Conservation (phyloP, 441 rosid genomes). For the Pelargonium cotyledonis region DNA sequence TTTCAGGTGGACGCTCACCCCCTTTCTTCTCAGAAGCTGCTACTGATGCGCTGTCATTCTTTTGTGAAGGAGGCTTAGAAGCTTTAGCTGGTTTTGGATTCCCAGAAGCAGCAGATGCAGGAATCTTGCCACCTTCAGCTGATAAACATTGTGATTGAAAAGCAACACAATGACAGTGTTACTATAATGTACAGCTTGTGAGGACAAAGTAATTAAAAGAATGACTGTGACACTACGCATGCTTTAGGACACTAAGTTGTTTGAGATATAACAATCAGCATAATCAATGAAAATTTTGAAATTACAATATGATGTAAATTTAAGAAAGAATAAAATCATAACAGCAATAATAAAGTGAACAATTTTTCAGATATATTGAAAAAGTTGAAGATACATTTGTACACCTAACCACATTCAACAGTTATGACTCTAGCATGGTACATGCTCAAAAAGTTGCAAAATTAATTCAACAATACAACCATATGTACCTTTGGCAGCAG, state of each 20-base stretch:
- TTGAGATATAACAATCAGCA: neutral
- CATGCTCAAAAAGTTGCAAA: neutral
- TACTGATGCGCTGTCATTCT: conserved; percentile 41
- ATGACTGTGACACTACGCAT: neutral
- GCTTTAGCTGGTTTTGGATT: conserved; percentile 46
- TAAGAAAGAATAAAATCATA: neutral
- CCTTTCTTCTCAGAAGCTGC: conserved; percentile 63
- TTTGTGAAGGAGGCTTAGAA: conserved; percentile 49
- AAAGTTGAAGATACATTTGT: too few relatives aligned
- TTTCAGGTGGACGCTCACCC: conserved; percentile 50
- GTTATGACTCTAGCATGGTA: neutral
- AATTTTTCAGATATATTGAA: too few relatives aligned
- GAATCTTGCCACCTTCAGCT: conserved; percentile 52
- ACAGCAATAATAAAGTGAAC: too few relatives aligned
- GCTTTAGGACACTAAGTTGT: neutral
- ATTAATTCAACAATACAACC: conserved; percentile 2
- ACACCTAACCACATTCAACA: too few relatives aligned
- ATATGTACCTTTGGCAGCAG: conserved; percentile 39
- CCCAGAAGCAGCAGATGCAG: conserved; percentile 29
- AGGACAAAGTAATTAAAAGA: neutral
- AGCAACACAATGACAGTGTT: neutral
- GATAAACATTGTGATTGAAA: conserved; percentile 11
- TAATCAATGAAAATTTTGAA: neutral
- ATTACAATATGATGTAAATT: conserved; percentile 2
- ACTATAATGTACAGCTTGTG: neutral